Evolutionary conservation across 2,329 filamentous ascomycete genomes (phyloP), one percentile per base, ranked within the genome.

Genomic region (Bipolaris sorokiniana): DNA sequence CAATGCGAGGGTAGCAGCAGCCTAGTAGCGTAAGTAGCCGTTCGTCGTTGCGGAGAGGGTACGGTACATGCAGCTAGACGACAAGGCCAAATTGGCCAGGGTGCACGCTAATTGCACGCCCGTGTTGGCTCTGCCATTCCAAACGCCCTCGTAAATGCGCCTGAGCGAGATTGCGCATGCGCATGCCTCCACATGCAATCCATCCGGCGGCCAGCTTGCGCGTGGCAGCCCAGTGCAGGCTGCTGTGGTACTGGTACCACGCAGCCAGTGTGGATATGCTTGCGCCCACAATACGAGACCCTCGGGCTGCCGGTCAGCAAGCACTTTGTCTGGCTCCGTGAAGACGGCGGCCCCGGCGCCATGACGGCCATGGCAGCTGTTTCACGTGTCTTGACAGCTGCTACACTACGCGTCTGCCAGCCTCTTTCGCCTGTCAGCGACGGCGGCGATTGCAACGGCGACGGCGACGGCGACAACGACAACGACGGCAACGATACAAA

Each of bases 321-420:
- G 5, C 40, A 42, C 11, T 15, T 34, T 22, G 46, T 47, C 23
- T n/a, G 28, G 28, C 52, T n/a, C 13, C 36, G 38, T 40, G 38
- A 53, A 46, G 26, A 52, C 46, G 45, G 40, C 41, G 53, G 56
- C 52, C 48, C 56, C 44, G 47, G 56, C 52, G 46, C 48, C 50
- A 48, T 58, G 58, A 58, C 50, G 50, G 54, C 44, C 54, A 54
- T 48, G 54, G 49, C 58, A 60, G 41, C 36, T 36, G 50, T 56
- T 54, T 56, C 54, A 51, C 38, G 26, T 46, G 40, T 37, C 42
- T 53, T 41, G 42, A 36, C 53, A 47, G 23, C 33, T 56, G 34
- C 48, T 44, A 16, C 31, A 26, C 36, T 20, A 3, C 13, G 20
- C 13, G 5, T 20, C 53, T 51, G 22, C 28, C 44, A 37, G 13